These are phyloP conservation scores for Linnemannia schmuckeri DNA, from an alignment of 192 early-diverging fungal genomes.

Conservation along the genomic window DNA sequence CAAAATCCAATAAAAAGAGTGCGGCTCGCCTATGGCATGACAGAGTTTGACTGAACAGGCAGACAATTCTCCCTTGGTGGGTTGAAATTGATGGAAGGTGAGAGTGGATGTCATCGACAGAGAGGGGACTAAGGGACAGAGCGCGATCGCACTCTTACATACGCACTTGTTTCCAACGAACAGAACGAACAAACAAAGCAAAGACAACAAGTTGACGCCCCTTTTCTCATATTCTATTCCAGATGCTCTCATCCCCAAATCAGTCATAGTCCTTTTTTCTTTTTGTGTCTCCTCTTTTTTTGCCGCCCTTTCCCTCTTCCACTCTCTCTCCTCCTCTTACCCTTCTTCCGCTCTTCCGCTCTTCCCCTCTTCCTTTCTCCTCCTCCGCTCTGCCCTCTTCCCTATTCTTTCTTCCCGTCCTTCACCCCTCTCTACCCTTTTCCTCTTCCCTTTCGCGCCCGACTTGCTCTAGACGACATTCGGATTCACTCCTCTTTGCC, in stretches of 20 bases:
- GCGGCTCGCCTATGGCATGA: no score
- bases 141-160: not conserved
- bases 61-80: no score
- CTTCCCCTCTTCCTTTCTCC: not conserved
- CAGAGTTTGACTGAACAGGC: no score
- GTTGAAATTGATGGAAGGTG: not conserved
- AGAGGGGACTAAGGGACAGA: not conserved
- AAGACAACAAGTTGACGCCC: not conserved
- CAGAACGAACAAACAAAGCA: constrained; percentile 11
- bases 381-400: not conserved
- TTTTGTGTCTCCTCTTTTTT: not conserved
- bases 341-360: not conserved
- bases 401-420: not conserved
- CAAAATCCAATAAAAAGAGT: no score
- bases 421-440: not conserved
- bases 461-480: not conserved
- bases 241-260: not conserved
- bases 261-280: not conserved
- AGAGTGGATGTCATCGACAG: not conserved
- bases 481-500: not conserved
- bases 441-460: not conserved
- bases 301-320: not conserved
- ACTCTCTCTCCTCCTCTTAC: not conserved
- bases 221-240: not conserved
- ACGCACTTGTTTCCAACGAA: not conserved